Base-by-base conservation (phyloP, 257 asterid genomes). In the Solanum commersonii region DNA sequence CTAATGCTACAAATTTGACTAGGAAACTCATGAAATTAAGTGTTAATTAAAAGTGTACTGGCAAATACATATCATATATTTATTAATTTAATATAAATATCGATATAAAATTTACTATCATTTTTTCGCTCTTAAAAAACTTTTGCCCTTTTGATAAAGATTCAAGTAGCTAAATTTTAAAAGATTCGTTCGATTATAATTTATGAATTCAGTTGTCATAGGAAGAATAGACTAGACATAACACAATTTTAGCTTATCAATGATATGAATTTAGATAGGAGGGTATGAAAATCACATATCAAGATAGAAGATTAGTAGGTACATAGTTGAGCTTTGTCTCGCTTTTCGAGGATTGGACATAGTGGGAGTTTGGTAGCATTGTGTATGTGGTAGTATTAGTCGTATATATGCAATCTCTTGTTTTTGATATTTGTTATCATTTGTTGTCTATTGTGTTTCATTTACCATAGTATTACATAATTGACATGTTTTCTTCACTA, bases 351-450 rank as follows among this genome's bases (percentile, higher is more conserved):
- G 0, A 63, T 63, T n/a, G 0, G 4, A 5, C 15, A 10, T n/a
- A 5, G 71, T n/a, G 31, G 31, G 15, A 63, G 31, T 63, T 23
- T 16, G 3, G 1, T 63, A 63, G 8, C 29, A 63, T 0, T 10
- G 2, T 60, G 14, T 22, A 0, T 59, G 12, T 59, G 25, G 5
- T 59, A 59, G 67, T 59, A 22, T 60, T 23, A 60, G 70, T 0
- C 0, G 14, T 60, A 60, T 60, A 60, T 14, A 23, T 60, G 14
- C 0, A 60, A 22, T 23, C 29, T 9, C 70, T 9, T 60, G 0
- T 0, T 60, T 60, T 60, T 22, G 0, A 23, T 60, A 22, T 22
- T 0, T 59, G 13, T 3, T 59, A 59, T 22, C 0, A 22, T 22
- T 22, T 23, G 1, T 23, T 60, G 14, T 23, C 70, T 8, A 59